Conservation (phyloP, 805 yeast species). For the Metschnikowia lochheadii region DNA sequence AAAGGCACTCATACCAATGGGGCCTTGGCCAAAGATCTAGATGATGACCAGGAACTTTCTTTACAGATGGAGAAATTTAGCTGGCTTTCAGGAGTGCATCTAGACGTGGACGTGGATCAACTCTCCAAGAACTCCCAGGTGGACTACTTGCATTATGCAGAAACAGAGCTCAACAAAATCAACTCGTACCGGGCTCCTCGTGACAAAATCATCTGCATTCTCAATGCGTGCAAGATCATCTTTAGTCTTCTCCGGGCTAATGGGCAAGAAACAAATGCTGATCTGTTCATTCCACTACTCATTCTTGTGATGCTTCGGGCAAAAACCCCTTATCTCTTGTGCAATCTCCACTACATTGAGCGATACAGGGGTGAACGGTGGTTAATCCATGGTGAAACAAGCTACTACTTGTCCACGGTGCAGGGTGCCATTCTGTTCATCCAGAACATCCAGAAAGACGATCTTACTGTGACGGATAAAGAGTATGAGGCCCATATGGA, state of each 20-base stretch:
- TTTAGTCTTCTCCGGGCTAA: slow-evolving; percentile 78
- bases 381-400: slow-evolving; percentile 76
- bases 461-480: slow-evolving; percentile 57
- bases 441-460: slow-evolving; percentile 51
- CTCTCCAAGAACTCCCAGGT: slow-evolving; percentile 31
- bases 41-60: slow-evolving; percentile 51
- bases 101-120: slow-evolving; percentile 58
- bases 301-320: slow-evolving; percentile 75
- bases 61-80: slow-evolving; percentile 56
- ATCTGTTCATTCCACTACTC: slow-evolving; percentile 84
- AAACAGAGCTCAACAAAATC: slow-evolving; percentile 70
- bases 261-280: slow-evolving; percentile 78
- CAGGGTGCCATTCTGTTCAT: slow-evolving; percentile 86
- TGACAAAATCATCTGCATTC: slow-evolving; percentile 85
- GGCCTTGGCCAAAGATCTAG: slow-evolving; percentile 46
- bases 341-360: slow-evolving; percentile 82
- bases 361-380: slow-evolving; percentile 73
- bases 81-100: slow-evolving; percentile 70
- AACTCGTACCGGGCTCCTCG: slow-evolving; percentile 87
- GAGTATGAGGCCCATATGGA: slow-evolving; percentile 56
- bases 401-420: slow-evolving; percentile 85
- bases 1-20: slow-evolving; percentile 38
- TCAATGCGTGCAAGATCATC: slow-evolving; percentile 89
- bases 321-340: slow-evolving; percentile 58
- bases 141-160: slow-evolving; percentile 57